Conservation (phyloP, 2,329 filamentous ascomycete species). For the Hypoxylon sp. region DNA sequence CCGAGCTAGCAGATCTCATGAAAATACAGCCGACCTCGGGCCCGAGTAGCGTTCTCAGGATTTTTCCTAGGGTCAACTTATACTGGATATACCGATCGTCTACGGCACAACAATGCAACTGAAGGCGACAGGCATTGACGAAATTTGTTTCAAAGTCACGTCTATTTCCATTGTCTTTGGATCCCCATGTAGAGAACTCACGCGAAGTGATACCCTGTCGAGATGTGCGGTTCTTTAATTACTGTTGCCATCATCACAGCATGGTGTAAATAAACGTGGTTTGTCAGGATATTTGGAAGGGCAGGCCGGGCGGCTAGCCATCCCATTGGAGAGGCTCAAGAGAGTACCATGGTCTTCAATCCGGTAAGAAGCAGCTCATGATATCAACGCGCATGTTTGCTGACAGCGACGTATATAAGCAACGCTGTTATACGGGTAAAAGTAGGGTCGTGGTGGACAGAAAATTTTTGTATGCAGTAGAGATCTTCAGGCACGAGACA, state of each 20-base stretch:
- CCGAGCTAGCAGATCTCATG: background rate
- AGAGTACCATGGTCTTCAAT: constrained; percentile 34
- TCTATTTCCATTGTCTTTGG: constrained; percentile 6
- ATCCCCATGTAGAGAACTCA: constrained; percentile 3
- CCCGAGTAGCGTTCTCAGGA: background rate
- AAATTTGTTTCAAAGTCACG: background rate
- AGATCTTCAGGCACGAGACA: constrained; percentile 31
- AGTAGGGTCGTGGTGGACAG: constrained; percentile 3
- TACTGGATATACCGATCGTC: background rate
- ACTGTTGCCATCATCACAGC: constrained; percentile 15
- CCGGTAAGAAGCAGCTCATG: constrained; percentile 31
- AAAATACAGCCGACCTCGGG: background rate
- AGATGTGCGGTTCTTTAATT: constrained; percentile 13
- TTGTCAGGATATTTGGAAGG: constrained; percentile 36
- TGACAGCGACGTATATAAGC: constrained; percentile 12
- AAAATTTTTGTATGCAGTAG: constrained; percentile 8
- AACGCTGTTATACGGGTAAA: constrained; percentile 5
- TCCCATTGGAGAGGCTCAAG: constrained; percentile 38
- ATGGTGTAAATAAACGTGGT: constrained; percentile 23
- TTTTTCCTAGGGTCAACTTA: background rate
- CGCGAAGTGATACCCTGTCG: background rate
- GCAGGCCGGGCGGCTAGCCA: constrained; percentile 30
- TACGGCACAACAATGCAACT: constrained; percentile 1
- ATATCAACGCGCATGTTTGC: constrained; percentile 33
- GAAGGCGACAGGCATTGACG: background rate